These are phyloP conservation scores for Sarocladium brachiariae DNA, from an alignment of 2,329 filamentous ascomycete species.

Conservation along the genomic window DNA sequence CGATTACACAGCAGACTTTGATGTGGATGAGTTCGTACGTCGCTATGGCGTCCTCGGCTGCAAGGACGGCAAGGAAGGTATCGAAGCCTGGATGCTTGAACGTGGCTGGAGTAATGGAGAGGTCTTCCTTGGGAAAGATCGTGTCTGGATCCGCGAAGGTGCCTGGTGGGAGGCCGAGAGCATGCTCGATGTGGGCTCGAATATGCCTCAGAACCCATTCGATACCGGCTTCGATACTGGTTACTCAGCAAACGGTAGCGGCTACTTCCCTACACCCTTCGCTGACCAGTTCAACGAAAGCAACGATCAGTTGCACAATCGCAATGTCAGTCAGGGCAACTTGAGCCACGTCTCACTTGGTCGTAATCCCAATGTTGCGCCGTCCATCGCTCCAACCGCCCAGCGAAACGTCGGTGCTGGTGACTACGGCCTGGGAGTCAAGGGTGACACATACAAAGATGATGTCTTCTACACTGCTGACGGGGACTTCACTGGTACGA, in stretches of 20 bases:
- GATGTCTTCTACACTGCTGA: conserved; percentile 69
- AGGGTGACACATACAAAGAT: conserved; percentile 72
- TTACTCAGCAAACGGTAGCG: conserved; percentile 57
- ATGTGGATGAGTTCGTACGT: conserved; percentile 82
- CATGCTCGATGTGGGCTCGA: conserved; percentile 63
- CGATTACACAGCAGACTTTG: conserved; percentile 95
- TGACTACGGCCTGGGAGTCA: conserved; percentile 83
- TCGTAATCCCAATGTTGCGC: conserved; percentile 35
- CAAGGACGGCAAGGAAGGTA: conserved; percentile 81
- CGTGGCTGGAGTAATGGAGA: conserved; percentile 98
- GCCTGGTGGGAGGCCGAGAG: conserved; percentile 98
- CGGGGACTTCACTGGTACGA: conserved; percentile 58
- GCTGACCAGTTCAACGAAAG: conserved; percentile 44
- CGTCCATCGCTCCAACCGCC: conserved; percentile 55
- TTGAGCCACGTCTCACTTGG: conserved; percentile 45
- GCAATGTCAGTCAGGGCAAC: conserved; percentile 50
- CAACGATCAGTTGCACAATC: conserved; percentile 62
- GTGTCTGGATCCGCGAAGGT: conserved; percentile 89
- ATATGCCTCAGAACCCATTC: conserved; percentile 39
- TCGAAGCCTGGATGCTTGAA: conserved; percentile 90
- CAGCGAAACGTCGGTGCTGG: conserved; percentile 55
- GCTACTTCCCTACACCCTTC: conserved; percentile 62
- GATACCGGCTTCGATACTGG: conserved; percentile 55
- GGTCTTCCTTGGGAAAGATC: conserved; percentile 82
- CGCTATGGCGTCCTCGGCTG: conserved; percentile 82